Conservation (phyloP, 1,284 basidiomycete genomes). For the Leccinum proximum region DNA sequence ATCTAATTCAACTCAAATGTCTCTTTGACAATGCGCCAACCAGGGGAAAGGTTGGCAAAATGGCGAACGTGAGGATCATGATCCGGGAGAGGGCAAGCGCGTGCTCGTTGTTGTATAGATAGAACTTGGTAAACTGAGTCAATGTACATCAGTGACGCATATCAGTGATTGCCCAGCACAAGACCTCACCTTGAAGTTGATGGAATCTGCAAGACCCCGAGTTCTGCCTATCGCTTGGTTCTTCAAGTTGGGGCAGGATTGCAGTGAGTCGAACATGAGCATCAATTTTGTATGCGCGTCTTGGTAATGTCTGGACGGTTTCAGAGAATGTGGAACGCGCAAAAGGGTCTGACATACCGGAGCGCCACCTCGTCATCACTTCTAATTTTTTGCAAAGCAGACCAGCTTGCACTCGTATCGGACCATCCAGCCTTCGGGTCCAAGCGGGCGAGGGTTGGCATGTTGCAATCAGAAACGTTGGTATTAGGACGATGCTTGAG, state of each 20-base stretch:
- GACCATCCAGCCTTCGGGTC: too few relatives aligned
- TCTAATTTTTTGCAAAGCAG: too few relatives aligned
- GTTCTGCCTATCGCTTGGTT: neutral
- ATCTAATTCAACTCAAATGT: conserved; percentile 99
- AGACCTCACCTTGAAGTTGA: too few relatives aligned
- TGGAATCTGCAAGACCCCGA: too few relatives aligned
- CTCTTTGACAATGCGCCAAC: conserved; percentile 35
- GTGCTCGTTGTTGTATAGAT: conserved; percentile 87
- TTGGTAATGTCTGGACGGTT: neutral
- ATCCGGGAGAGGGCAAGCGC: conserved; percentile 69
- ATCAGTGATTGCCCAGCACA: neutral
- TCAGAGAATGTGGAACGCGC: neutral
- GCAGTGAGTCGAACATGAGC: too few relatives aligned
- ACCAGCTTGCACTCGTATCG: too few relatives aligned
- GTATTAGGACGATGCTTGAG: too few relatives aligned
- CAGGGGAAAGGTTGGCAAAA: conserved; percentile 45
- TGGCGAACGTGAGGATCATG: conserved; percentile 83
- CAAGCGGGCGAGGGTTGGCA: too few relatives aligned
- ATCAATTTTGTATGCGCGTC: neutral
- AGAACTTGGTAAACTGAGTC: conserved; percentile 68
- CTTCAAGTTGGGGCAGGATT: too few relatives aligned
- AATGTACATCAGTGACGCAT: neutral
- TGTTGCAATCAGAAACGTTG: too few relatives aligned
- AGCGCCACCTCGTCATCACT: too few relatives aligned
- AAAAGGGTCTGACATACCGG: too few relatives aligned